These are phyloP conservation scores for Aspergillus pseudoterreus DNA, from an alignment of 2,329 filamentous ascomycete species.

Conservation along the genomic window DNA sequence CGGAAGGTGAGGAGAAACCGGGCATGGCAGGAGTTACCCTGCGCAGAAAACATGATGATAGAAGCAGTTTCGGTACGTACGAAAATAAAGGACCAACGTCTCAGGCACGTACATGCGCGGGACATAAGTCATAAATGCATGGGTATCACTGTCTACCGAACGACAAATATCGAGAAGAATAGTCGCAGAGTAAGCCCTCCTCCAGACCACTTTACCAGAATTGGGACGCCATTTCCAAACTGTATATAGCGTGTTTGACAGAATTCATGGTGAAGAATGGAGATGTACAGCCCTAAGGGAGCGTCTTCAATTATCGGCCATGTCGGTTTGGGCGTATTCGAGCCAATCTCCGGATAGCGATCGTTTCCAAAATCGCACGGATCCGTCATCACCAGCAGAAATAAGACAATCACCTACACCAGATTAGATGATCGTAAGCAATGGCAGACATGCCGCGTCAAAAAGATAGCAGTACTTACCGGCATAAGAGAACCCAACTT, in stretches of 20 bases:
- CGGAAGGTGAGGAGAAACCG: background rate
- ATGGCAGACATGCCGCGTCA: background rate
- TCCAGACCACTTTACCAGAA: background rate
- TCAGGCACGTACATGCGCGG: background rate
- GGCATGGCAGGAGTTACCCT: background rate
- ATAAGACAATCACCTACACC: slow-evolving; percentile 41
- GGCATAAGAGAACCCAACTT: slow-evolving; percentile 42
- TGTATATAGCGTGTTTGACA: background rate
- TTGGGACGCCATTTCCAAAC: background rate
- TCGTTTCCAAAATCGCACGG: slow-evolving; percentile 43
- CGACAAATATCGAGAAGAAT: background rate
- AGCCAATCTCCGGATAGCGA: slow-evolving; percentile 43
- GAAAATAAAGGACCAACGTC: too few relatives aligned
- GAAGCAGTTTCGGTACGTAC: too few relatives aligned
- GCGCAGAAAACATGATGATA: background rate
- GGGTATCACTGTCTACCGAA: slow-evolving; percentile 20
- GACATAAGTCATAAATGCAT: slow-evolving; percentile 6
- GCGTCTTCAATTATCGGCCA: slow-evolving; percentile 28
- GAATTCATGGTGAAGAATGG: background rate
- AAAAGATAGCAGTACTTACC: slow-evolving; percentile 24
- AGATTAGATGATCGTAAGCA: slow-evolving; percentile 1
- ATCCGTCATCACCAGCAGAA: slow-evolving; percentile 41
- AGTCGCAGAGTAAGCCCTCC: background rate
- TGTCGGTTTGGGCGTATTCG: slow-evolving; percentile 41
- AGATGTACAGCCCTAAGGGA: background rate